Conservation (phyloP, 768 basidiomycete genomes). For the Podaxis sp. region DNA sequence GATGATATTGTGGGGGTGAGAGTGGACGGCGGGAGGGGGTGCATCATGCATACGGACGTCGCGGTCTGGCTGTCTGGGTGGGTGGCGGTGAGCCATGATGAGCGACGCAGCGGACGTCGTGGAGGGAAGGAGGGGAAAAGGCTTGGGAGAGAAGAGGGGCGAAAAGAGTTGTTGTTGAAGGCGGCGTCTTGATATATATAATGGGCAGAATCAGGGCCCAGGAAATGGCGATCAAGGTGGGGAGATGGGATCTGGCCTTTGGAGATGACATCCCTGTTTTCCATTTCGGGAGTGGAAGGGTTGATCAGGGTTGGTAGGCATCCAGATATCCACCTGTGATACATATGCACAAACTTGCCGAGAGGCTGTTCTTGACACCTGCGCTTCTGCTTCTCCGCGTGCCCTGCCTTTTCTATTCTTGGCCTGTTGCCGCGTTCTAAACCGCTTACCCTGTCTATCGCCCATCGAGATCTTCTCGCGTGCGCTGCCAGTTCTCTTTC, state of each 20-base stretch:
- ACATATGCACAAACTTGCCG: constrained; percentile 15
- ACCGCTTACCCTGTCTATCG: constrained; percentile 35
- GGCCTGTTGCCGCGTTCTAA: constrained; percentile 46
- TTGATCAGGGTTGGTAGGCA: constrained; percentile 14
- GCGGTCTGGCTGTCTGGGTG: constrained; percentile 36
- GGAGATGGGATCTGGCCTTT: constrained; percentile 46
- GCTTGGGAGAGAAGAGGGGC: constrained; percentile 43
- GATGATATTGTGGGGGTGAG: constrained; percentile 31
- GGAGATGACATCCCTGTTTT: constrained; percentile 43
- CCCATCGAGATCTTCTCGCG: constrained; percentile 43
- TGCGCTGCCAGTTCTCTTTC: constrained; percentile 20
- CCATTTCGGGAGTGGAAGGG: constrained; percentile 24
- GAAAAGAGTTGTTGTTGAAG: constrained; percentile 45
- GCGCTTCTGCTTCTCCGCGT: constrained; percentile 49
- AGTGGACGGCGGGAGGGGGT: constrained; percentile 31
- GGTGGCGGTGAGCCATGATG: constrained; percentile 21
- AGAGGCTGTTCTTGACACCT: constrained; percentile 16
- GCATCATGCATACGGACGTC: constrained; percentile 67
- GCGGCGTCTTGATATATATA: constrained; percentile 59
- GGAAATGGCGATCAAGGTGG: constrained; percentile 58
- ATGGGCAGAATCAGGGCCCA: constrained; percentile 43
- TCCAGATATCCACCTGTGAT: constrained; percentile 14
- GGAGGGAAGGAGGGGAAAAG: constrained; percentile 30
- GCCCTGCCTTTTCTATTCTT: constrained; percentile 54
- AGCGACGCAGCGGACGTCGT: constrained; percentile 25